These are phyloP conservation scores for Chlorella sp. DNA, from an alignment of 139 green algal species.

Conservation along the genomic window DNA sequence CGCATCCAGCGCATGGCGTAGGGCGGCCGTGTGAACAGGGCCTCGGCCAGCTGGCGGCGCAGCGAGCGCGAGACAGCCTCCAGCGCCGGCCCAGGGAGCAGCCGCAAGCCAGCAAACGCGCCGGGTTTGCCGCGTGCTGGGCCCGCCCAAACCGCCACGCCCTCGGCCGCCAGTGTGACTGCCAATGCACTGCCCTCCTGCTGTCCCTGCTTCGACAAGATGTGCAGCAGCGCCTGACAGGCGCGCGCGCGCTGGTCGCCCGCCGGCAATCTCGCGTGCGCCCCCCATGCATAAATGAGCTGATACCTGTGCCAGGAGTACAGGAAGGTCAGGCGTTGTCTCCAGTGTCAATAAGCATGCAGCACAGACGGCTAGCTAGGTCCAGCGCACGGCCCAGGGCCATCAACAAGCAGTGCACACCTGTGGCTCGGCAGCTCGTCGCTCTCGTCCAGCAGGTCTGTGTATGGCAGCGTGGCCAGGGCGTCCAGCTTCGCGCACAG, in stretches of 20 bases:
- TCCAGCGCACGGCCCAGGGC: background rate
- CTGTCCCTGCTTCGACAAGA: background rate
- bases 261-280: constrained; percentile 6
- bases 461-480: constrained; percentile 38
- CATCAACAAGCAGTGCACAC: constrained; percentile 11
- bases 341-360: background rate
- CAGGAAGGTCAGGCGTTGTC: background rate
- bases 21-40: constrained; percentile 29
- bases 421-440: constrained; percentile 67
- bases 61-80: constrained; percentile 8
- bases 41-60: constrained; percentile 14
- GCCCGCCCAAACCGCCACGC: background rate
- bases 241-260: constrained; percentile 18
- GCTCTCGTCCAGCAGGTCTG: constrained; percentile 67
- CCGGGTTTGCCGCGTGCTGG: background rate
- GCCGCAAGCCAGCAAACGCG: constrained; percentile 23
- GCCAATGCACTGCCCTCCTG: background rate
- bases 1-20: constrained; percentile 48
- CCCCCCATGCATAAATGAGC: constrained; percentile 58
- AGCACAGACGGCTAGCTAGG: background rate
- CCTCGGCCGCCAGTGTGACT: background rate
- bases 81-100: constrained; percentile 45
- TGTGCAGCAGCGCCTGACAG: constrained; percentile 43
- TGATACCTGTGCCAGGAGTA: constrained; percentile 28
- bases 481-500: constrained; percentile 21